These are phyloP conservation scores for Yamadazyma buinensis DNA, from an alignment of 1,139 yeast species.

Conservation along the genomic window DNA sequence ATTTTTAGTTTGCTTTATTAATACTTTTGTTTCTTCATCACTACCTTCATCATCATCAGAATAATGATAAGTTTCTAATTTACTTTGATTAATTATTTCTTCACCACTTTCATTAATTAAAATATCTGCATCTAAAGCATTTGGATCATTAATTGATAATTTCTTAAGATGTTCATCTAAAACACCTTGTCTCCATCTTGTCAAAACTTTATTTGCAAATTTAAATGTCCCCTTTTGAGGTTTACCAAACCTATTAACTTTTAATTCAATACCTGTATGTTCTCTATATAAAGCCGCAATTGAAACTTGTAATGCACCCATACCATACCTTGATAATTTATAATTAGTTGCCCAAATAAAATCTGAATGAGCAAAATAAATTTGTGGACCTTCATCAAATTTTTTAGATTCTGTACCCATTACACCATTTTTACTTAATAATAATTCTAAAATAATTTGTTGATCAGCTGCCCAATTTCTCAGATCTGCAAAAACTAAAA, in stretches of 20 bases:
- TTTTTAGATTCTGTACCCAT: conserved; percentile 77
- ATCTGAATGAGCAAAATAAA: conserved; percentile 85
- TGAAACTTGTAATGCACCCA: conserved; percentile 87
- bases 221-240: conserved; percentile 83
- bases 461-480: conserved; percentile 91
- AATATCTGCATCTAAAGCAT: conserved; percentile 45
- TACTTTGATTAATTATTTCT: conserved; percentile 44
- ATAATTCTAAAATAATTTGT: conserved; percentile 75
- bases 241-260: conserved; percentile 77
- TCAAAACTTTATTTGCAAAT: conserved; percentile 72
- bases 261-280: conserved; percentile 74
- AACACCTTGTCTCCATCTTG: conserved; percentile 74
- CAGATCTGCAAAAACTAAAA: conserved; percentile 76
- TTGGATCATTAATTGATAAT: conserved; percentile 42
- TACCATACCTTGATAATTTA: conserved; percentile 74
- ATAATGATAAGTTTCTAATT: conserved; percentile 35
- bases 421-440: conserved; percentile 69
- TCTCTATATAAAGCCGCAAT: conserved; percentile 78
- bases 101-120: conserved; percentile 47
- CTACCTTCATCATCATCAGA: conserved; percentile 25
- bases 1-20: conserved; percentile 14
- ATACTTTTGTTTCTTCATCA: conserved; percentile 10
- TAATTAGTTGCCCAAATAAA: conserved; percentile 88
- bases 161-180: conserved; percentile 69
- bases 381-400: conserved; percentile 72